These are phyloP conservation scores for Aureobasidium lini DNA, from an alignment of 2,329 filamentous ascomycete genomes.

Conservation along the genomic window DNA sequence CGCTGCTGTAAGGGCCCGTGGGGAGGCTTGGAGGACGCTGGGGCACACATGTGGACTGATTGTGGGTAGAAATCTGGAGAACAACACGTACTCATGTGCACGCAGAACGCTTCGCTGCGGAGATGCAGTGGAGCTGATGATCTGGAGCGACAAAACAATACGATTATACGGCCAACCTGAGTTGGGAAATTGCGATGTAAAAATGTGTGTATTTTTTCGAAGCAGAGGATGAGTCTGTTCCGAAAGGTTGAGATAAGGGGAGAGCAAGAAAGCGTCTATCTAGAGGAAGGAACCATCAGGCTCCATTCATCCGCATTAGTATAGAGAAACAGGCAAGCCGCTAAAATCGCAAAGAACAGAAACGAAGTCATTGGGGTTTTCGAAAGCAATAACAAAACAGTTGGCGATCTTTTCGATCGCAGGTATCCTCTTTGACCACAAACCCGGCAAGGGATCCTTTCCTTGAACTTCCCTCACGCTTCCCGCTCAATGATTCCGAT, in stretches of 20 bases:
- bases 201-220: background rate
- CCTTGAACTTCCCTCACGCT: background rate
- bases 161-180: background rate
- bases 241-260: background rate
- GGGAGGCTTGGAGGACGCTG: background rate
- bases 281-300: constrained; percentile 1
- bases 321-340: background rate
- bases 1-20: constrained; percentile 5
- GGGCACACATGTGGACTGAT: constrained; percentile 10
- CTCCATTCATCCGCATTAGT: constrained; percentile 4
- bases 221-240: constrained; percentile 6
- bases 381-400: constrained; percentile 8
- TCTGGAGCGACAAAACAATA: background rate
- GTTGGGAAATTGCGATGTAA: background rate
- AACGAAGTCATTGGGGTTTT: constrained; percentile 9
- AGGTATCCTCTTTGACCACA: constrained; percentile 2
- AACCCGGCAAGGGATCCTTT: background rate
- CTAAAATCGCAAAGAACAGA: constrained; percentile 7
- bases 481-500: constrained; percentile 1
- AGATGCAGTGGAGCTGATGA: background rate
- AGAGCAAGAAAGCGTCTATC: constrained; percentile 12
- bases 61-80: constrained; percentile 9
- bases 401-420: constrained; percentile 6
- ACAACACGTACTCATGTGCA: background rate
- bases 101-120: background rate